A percentile compares a stretch with the other conserved stretches of the same genome.
phyloP scores from a whole-genome alignment of 225 moss, liverwort and hornwort genomes.

The Physcomitrium patens region DNA sequence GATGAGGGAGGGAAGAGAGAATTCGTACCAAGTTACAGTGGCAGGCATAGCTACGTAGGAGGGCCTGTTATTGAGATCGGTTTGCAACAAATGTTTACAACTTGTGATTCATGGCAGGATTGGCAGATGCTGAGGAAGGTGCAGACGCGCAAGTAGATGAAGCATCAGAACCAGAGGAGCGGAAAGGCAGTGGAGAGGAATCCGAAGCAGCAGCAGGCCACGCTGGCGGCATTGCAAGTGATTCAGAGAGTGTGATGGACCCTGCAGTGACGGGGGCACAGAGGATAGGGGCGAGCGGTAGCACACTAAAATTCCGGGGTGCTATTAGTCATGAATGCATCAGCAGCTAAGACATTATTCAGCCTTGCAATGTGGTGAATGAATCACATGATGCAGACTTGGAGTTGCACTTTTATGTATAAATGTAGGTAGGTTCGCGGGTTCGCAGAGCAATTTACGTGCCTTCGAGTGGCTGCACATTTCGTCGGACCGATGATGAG shows the following conservation, averaged over 20 bases:
- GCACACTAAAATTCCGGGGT: conserved; percentile 44
- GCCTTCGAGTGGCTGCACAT: conserved; percentile 45
- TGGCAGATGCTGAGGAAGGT: conserved; percentile 43
- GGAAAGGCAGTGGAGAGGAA: conserved; percentile 28
- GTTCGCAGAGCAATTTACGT: conserved; percentile 50
- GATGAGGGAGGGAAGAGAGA: too few species aligned
- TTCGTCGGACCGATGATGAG: conserved; percentile 42
- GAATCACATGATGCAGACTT: conserved; percentile 36
- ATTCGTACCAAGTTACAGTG: too few species aligned
- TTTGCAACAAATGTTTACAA: neutral
- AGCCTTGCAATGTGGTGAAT: conserved; percentile 41
- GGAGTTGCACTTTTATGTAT: conserved; percentile 52
- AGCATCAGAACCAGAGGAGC: conserved; percentile 32
- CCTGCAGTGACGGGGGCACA: conserved; percentile 42
- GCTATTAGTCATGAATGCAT: conserved; percentile 37
- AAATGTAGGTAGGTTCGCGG: conserved; percentile 54
- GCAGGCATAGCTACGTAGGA: too few species aligned
- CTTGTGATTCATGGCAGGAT: conserved; percentile 31
- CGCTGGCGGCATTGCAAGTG: conserved; percentile 21
- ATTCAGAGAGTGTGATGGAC: conserved; percentile 43
- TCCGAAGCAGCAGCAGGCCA: conserved; percentile 19
- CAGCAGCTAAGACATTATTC: conserved; percentile 45
- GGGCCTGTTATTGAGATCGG: too few species aligned
- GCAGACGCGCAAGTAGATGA: conserved; percentile 42
- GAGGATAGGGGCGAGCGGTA: conserved; percentile 44